Conservation (phyloP, 83 land plant genomes). For the Diphasiastrum complanatum region DNA sequence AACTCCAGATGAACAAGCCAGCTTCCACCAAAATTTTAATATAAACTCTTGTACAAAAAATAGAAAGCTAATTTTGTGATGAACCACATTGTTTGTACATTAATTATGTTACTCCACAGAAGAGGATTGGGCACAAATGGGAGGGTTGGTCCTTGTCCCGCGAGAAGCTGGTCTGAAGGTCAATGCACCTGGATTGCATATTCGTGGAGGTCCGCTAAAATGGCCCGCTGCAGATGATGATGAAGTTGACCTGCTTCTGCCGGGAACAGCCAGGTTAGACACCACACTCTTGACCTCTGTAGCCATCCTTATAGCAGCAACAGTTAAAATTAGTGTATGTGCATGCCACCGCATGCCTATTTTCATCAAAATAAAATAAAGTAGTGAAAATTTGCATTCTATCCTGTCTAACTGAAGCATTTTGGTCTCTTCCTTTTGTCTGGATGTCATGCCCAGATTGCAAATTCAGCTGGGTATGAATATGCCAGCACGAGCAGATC, state of each 20-base stretch:
- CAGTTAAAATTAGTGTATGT: no score
- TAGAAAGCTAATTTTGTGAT: neutral
- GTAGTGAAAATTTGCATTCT: no score
- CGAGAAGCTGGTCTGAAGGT: constrained; percentile 49
- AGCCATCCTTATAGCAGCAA: no score
- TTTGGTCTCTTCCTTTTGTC: no score
- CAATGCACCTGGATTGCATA: constrained; percentile 53
- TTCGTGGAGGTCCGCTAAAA: constrained; percentile 59
- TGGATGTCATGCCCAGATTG: no score
- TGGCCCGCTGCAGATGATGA: constrained; percentile 51
- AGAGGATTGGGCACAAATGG: constrained; percentile 26
- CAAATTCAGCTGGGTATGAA: constrained; percentile 14
- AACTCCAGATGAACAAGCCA: no score
- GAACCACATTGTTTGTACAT: neutral
- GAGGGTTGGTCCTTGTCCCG: constrained; percentile 52
- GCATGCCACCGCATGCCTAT: no score
- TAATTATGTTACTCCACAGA: no score
- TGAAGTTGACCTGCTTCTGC: constrained; percentile 71
- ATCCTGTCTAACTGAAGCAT: no score
- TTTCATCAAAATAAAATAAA: no score
- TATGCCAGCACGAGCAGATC: constrained; percentile 13
- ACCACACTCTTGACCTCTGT: no score
- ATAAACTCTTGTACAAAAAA: neutral
- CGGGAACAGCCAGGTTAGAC: constrained; percentile 43
- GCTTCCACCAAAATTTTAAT: no score